Conservation (phyloP, 2,329 filamentous ascomycete genomes). For the Sphaceloma murrayae region DNA sequence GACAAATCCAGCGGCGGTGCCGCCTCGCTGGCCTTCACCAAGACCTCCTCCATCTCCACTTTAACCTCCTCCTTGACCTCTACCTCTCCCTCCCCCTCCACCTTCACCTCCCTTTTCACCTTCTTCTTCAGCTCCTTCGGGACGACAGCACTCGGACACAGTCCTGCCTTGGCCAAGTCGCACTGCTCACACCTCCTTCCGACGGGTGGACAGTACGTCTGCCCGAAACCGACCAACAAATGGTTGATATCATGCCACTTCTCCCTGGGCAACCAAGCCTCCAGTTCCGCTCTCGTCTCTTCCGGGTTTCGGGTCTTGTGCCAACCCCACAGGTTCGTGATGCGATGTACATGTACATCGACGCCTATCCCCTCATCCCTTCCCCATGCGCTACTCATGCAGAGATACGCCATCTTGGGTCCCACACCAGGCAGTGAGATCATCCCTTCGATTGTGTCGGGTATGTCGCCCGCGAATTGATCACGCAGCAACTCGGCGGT, state of each 20-base stretch:
- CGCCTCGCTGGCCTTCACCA: conserved; percentile 15
- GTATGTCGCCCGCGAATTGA: conserved; percentile 65
- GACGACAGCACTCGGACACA: conserved; percentile 53
- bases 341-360: conserved; percentile 89
- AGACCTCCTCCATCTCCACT: conserved; percentile 17
- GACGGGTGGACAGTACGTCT: conserved; percentile 74
- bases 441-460: conserved; percentile 64
- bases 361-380: conserved; percentile 73
- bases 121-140: conserved; percentile 45
- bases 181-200: conserved; percentile 78
- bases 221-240: conserved; percentile 77
- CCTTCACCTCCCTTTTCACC: conserved; percentile 33
- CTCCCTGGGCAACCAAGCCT: conserved; percentile 74
- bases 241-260: conserved; percentile 90
- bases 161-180: conserved; percentile 60
- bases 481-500: conserved; percentile 65
- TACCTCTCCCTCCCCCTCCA: conserved; percentile 25
- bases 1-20: conserved; percentile 10
- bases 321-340: conserved; percentile 93
- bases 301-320: conserved; percentile 72
- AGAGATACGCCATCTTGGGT: conserved; percentile 90
- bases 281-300: conserved; percentile 63
- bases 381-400: conserved; percentile 67
- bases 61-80: conserved; percentile 24
- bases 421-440: conserved; percentile 76